Percentiles rank a stretch among this genome's conserved stretches.
phyloP scores from a whole-genome alignment of 495 filamentous ascomycete genomes.

The Lichina pygmaea region DNA sequence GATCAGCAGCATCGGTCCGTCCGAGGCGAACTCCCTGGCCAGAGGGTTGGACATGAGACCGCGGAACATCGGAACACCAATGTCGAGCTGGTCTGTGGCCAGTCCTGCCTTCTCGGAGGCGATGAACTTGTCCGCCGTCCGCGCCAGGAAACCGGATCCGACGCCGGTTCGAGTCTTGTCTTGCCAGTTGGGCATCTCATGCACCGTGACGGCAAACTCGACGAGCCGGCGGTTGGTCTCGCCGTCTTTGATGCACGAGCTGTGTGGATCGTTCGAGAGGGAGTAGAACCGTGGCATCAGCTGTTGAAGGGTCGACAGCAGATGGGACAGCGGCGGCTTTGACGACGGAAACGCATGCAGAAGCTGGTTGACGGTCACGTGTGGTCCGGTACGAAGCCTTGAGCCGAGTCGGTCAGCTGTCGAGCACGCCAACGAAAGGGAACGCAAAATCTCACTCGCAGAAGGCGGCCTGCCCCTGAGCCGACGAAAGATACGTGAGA shows the following conservation, averaged over 20 bases:
- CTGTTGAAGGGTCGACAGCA: conserved; percentile 55
- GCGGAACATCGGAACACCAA: conserved; percentile 87
- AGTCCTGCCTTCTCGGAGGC: conserved; percentile 30
- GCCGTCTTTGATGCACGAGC: conserved; percentile 41
- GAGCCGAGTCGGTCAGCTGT: not conserved
- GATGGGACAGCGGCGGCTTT: conserved; percentile 55
- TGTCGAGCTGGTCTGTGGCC: conserved; percentile 20
- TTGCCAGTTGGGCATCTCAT: conserved; percentile 63
- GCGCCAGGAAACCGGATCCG: conserved; percentile 27
- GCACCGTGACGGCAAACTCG: conserved; percentile 84
- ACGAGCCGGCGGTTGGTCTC: conserved; percentile 54
- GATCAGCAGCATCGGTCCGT: conserved; percentile 92
- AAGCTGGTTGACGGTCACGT: conserved; percentile 61
- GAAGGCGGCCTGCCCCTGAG: conserved; percentile 12
- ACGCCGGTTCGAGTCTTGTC: conserved; percentile 15
- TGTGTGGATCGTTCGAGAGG: conserved; percentile 78
- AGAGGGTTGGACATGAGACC: conserved; percentile 96
- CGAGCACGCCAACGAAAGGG: not conserved
- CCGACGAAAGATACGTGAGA: conserved; percentile 56
- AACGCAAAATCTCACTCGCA: conserved; percentile 3
- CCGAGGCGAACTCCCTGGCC: conserved; percentile 61
- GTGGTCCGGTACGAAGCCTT: conserved; percentile 54
- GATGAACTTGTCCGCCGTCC: conserved; percentile 41
- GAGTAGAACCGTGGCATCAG: conserved; percentile 98
- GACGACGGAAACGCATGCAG: conserved; percentile 79